Conservation (phyloP, 2,329 filamentous ascomycete species). For the Blastomyces gilchristii region DNA sequence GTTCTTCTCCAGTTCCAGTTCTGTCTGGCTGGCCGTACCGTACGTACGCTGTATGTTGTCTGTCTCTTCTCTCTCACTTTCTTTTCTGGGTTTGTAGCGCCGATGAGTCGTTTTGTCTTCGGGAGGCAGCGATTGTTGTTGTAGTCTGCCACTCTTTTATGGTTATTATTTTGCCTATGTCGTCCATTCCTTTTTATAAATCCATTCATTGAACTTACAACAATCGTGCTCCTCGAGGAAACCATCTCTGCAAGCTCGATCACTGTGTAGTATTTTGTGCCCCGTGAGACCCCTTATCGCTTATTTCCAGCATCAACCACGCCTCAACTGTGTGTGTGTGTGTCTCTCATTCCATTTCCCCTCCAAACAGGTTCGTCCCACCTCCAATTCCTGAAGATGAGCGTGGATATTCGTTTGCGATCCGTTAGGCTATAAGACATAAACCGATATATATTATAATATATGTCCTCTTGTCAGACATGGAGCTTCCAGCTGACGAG, state of each 20-base stretch:
- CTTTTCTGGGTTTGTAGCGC: background rate
- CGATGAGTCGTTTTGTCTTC: background rate
- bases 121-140: background rate
- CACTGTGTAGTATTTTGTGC: background rate
- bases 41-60: background rate
- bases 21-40: no score
- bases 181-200: background rate
- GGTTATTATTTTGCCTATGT: background rate
- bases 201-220: background rate
- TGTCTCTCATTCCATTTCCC: background rate
- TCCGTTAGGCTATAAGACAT: background rate
- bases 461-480: background rate
- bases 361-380: background rate
- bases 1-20: background rate
- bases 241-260: background rate
- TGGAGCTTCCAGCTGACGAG: background rate
- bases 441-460: background rate
- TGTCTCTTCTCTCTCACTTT: background rate
- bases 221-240: background rate
- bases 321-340: background rate
- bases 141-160: constrained; percentile 1
- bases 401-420: background rate
- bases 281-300: background rate
- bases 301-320: background rate
- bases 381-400: background rate